phyloP scores from a whole-genome alignment of 2,329 filamentous ascomycete genomes.

The Sporothrix variecibatus region DNA sequence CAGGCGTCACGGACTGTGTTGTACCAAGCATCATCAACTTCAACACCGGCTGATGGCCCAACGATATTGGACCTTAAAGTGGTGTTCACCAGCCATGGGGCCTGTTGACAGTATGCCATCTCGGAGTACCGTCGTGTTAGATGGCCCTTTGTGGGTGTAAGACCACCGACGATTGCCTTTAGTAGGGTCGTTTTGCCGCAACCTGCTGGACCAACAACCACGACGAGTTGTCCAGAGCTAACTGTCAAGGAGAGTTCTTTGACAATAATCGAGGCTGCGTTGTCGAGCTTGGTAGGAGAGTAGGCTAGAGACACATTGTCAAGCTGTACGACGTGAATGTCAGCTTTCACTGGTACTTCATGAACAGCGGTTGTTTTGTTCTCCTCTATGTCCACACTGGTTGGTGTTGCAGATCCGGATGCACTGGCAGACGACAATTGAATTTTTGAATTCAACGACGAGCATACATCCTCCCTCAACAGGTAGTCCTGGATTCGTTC shows the following conservation, averaged over 20 bases:
- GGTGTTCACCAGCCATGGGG: slow-evolving; percentile 7
- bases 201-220: not conserved
- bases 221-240: not conserved
- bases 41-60: not conserved
- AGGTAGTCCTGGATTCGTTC: slow-evolving; percentile 43
- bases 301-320: not conserved
- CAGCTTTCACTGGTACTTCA: not conserved
- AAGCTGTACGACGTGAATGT: not conserved
- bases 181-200: slow-evolving; percentile 7
- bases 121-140: not conserved
- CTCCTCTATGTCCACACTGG: not conserved
- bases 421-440: not conserved
- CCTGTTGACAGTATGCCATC: slow-evolving; percentile 16
- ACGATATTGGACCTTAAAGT: slow-evolving; percentile 5
- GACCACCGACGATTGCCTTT: not conserved
- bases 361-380: not conserved
- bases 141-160: not conserved
- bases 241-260: not conserved
- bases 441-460: not conserved
- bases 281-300: not conserved
- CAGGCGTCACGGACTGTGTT: not conserved
- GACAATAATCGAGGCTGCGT: not conserved
- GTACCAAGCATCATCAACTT: not conserved
- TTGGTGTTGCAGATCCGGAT: not conserved
- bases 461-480: not conserved